Conservation (phyloP, 192 early-diverging fungal species). For the Paraglomus occultum region DNA sequence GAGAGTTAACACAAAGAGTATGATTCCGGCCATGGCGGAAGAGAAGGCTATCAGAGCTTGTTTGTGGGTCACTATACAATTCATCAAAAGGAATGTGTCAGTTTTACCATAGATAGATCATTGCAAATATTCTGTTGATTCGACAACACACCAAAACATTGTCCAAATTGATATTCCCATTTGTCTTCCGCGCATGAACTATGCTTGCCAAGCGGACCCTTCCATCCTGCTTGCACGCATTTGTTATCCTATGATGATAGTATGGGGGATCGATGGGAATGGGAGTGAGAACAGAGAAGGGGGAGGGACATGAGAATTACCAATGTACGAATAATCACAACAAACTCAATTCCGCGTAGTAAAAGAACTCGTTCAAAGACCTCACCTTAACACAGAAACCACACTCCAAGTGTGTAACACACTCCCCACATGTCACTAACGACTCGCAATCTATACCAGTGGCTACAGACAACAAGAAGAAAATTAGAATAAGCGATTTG, state of each 20-base stretch:
- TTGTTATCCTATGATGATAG: not conserved
- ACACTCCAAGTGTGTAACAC: slow-evolving; percentile 20
- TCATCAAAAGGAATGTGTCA: not conserved
- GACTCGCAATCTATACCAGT: slow-evolving; percentile 13
- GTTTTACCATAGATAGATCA: not conserved
- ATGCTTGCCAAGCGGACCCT: slow-evolving; percentile 9
- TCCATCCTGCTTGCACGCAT: slow-evolving; percentile 29
- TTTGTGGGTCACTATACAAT: slow-evolving; percentile 14
- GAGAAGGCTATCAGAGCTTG: slow-evolving; percentile 24
- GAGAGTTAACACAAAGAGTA: slow-evolving; percentile 1
- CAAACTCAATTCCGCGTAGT: not conserved
- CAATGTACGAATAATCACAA: not conserved
- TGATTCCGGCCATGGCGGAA: slow-evolving; percentile 19
- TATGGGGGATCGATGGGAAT: not conserved
- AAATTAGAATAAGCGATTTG: not conserved
- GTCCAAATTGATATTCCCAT: slow-evolving; percentile 29
- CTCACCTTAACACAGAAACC: slow-evolving; percentile 27
- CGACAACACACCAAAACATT: slow-evolving; percentile 29
- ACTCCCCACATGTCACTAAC: slow-evolving; percentile 16
- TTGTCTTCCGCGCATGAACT: not conserved
- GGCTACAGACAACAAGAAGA: not conserved
- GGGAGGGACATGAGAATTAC: not conserved
- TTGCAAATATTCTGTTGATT: not conserved
- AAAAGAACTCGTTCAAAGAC: not conserved
- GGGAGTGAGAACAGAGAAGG: not conserved